Percentiles rank a stretch among this genome's conserved stretches.
Conservation (phyloP, 2,329 filamentous ascomycete species). For the Cercospora sp. region DNA sequence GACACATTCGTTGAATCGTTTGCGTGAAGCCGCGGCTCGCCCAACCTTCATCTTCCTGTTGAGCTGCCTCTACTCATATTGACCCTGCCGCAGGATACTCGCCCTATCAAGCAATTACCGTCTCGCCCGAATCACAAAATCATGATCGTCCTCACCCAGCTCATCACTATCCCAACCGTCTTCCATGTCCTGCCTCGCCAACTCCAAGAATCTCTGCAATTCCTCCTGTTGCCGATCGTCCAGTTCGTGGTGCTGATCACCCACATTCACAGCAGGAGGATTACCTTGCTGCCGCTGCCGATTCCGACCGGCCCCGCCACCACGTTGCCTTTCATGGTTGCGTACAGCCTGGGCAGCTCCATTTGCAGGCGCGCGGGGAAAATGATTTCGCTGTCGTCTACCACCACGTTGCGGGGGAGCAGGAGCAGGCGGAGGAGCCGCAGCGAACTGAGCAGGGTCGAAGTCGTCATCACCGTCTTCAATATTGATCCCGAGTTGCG, state of each 20-base stretch:
- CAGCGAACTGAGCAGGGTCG: not conserved
- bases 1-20: not conserved
- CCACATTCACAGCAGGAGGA: conserved; percentile 15
- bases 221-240: conserved; percentile 36
- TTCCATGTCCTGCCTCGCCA: conserved; percentile 56
- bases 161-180: conserved; percentile 63
- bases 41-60: not conserved
- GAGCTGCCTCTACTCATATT: not conserved
- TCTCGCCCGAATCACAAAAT: conserved; percentile 29
- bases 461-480: conserved; percentile 12
- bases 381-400: conserved; percentile 31
- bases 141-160: conserved; percentile 45
- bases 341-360: conserved; percentile 27
- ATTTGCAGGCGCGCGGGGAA: conserved; percentile 26
- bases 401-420: conserved; percentile 9
- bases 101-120: conserved; percentile 6
- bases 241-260: conserved; percentile 21
- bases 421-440: not conserved
- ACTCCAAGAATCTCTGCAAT: conserved; percentile 54
- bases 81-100: not conserved
- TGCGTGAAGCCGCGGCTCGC: not conserved
- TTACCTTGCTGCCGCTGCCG: conserved; percentile 13
- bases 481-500: conserved; percentile 24
- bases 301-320: conserved; percentile 16
- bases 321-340: conserved; percentile 19